Base-by-base conservation (phyloP, 345 rosid genomes). In the Mercurialis annua region DNA sequence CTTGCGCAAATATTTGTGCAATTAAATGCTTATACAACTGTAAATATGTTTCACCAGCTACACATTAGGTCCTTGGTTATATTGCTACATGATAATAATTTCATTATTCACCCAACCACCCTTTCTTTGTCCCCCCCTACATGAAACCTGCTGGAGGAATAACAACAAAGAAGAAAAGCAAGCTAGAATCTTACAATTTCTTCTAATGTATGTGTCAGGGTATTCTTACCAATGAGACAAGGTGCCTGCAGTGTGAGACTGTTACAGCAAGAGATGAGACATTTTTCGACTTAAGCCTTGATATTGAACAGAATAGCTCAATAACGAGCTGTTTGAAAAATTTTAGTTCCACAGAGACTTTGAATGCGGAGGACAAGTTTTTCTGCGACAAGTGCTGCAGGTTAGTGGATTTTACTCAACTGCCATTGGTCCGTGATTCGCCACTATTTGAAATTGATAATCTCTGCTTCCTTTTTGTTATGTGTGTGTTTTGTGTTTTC, bases 321-420 rank as follows among this genome's bases (percentile, higher is more conserved):
- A 92, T 95, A 78, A 92, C 99, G 58, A 92, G 99, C 85, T 95
- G 99, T 77, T 76, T 95, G 90, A 95, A 95, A 75, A 95, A 95
- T 77, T 95, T 95, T 76, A 95, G 99, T 79, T 95, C 99, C 50
- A 95, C 99, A 14, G 99, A 95, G 83, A 95, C 99, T n/a, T 80
- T 95, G 78, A 93, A 95, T 66, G 97, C 98, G 1, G 98, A 95
- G 76, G 99, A 95, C 78, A 92, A 95, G 73, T 95, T 95, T 75
- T 95, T 95, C 83, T 90, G 99, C 81, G 99, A 95, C 87, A 92
- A 95, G 73, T 95, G 99, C 90, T 88, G 99, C 97, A 92, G 98
- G 99, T 92, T 69, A 29, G 71, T 63, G 47, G 50, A 38, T 73
- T 57, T 72, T 43, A 20, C 21, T 23, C 6, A 18, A 26, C 59